phyloP scores from a whole-genome alignment of 805 yeast species.

The Metschnikowia matae region DNA sequence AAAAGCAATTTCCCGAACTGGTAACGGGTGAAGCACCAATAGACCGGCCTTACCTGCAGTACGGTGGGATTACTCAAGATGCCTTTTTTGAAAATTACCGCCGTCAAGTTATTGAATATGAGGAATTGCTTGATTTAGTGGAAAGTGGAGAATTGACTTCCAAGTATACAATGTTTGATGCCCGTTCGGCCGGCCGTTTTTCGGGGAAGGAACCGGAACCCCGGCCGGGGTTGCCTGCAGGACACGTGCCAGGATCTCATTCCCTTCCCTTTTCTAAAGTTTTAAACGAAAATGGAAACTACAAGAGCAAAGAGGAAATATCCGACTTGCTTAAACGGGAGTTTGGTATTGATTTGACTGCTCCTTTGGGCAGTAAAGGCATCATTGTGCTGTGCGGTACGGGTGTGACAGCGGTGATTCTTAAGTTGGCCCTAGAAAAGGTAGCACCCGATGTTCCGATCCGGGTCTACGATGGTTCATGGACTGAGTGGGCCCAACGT shows the following conservation, averaged over 20 bases:
- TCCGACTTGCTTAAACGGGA: conserved; percentile 39
- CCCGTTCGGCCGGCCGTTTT: conserved; percentile 72
- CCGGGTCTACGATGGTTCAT: conserved; percentile 68
- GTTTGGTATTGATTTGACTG: conserved; percentile 29
- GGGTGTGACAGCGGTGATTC: conserved; percentile 90
- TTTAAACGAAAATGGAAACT: conserved; percentile 46
- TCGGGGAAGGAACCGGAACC: conserved; percentile 85
- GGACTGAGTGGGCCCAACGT: conserved; percentile 84
- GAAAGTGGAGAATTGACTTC: conserved; percentile 39
- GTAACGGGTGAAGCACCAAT: conserved; percentile 13
- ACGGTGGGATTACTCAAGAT: conserved; percentile 19
- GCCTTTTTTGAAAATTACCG: conserved; percentile 31
- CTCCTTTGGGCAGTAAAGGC: conserved; percentile 45
- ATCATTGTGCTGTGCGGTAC: conserved; percentile 91
- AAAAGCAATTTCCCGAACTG: conserved; percentile 35
- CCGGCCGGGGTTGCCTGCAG: conserved; percentile 80
- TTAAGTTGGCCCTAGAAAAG: conserved; percentile 61
- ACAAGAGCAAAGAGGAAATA: conserved; percentile 47
- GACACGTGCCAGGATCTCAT: conserved; percentile 80
- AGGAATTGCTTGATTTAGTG: conserved; percentile 60
- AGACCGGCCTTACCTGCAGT: conserved; percentile 9
- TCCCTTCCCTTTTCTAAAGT: conserved; percentile 72
- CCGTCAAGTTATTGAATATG: conserved; percentile 59
- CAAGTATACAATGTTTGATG: conserved; percentile 66
- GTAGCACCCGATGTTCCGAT: conserved; percentile 35